Base-by-base conservation (phyloP, 768 basidiomycete genomes). In the Tricholoma sp. region DNA sequence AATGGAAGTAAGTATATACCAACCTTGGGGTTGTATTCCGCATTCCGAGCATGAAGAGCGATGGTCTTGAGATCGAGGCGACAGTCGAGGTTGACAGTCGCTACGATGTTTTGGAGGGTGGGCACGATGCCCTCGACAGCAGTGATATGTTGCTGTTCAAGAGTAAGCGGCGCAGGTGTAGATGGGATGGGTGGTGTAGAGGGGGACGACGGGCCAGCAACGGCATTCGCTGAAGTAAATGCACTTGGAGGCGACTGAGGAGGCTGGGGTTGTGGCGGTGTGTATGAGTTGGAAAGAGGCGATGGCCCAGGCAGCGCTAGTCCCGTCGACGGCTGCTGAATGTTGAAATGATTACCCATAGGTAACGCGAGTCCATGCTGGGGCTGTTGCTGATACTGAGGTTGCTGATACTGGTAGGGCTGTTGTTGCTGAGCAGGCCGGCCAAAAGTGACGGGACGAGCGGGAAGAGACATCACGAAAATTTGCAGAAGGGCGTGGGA, bases 11-110 rank as follows among this genome's bases (percentile, higher is more conserved):
- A 63, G 67, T 64, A 62, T 67, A 72, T 79, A 89, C 91, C 74
- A 83, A 98, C 97, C 94, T 99, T 98, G 51, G 97, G 97, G 70
- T 98, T 98, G 72, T 99, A 99, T 76, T 99, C 97, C 32, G 97
- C 97, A 71, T 99, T 99, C 58, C 97, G 82, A 2, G 97, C 97
- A 64, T 99, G 96, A 57, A 98, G 75, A 9, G 97, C 96, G 57
- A 98, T 99, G 53, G 97, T 98, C 83, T 99, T 99, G 54, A 99
- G 77, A 71, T 98, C 97, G 50, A 99, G 80, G 39, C 95, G 84
- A 61, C 95, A 98, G 71, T 97, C 96, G 28, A 99, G 82, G 67
- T 98, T 98, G 71, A 98, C 96, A 6, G 97, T 99, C 5, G 97
- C 96, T 62, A 99, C 97, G 58, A 98, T 98, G 75, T 98, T 99